These are phyloP conservation scores for Ceratobasidium sp. DNA, from an alignment of 1,284 basidiomycete genomes.

Conservation along the genomic window DNA sequence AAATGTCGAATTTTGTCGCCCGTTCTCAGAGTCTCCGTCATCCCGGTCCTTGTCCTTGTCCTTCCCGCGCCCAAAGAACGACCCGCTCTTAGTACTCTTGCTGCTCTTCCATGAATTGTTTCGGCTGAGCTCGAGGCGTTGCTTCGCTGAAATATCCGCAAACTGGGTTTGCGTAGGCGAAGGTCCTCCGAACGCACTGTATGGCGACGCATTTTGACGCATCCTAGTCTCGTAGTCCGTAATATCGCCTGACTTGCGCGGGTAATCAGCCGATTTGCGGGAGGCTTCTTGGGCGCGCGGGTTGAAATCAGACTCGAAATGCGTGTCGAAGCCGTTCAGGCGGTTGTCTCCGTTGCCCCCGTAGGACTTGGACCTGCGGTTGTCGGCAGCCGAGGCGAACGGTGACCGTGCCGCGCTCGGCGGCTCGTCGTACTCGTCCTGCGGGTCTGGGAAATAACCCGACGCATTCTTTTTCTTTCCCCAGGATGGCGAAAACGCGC, in stretches of 20 bases:
- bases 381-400: constrained; percentile 70
- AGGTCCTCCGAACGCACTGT: constrained; percentile 18
- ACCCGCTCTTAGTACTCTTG: background rate
- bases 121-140: constrained; percentile 25
- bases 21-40: constrained; percentile 7
- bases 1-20: constrained; percentile 26
- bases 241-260: constrained; percentile 23
- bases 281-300: constrained; percentile 3
- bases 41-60: constrained; percentile 28
- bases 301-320: constrained; percentile 57
- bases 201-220: constrained; percentile 38
- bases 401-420: constrained; percentile 55
- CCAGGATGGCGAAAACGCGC: constrained; percentile 44
- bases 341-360: constrained; percentile 43
- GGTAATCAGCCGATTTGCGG: constrained; percentile 4
- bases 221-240: constrained; percentile 36
- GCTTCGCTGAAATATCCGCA: constrained; percentile 37
- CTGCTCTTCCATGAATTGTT: constrained; percentile 19
- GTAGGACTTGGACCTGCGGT: constrained; percentile 51
- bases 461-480: constrained; percentile 62
- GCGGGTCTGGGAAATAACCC: constrained; percentile 22
- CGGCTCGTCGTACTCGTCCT: constrained; percentile 30
- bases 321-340: constrained; percentile 45
- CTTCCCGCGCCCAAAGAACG: constrained; percentile 14
- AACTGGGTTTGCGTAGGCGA: constrained; percentile 38